Base-by-base conservation (phyloP, 2,329 filamentous ascomycete species). In the Daldinia eschscholtzii region DNA sequence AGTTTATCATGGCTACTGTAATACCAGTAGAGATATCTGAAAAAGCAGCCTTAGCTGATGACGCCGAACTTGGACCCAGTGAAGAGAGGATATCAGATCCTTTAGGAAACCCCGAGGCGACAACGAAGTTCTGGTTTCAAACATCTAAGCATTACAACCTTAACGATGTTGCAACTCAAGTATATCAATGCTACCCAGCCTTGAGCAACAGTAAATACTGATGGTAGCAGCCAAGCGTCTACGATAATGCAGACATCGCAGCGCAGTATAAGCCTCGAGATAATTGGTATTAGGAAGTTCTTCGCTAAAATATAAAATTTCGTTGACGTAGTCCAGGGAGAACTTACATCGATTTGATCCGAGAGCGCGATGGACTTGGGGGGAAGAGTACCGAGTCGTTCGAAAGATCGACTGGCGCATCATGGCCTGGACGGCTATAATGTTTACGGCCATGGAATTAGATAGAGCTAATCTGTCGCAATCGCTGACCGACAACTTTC, bases 371-470 rank as follows among this genome's bases (percentile, higher is more conserved):
- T 80, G 78, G 78, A 80, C 76, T 0, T 80, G 77, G 77, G 68
- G 55, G 2, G 78, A 80, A 57, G 79, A 79, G 52, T 61, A 71
- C 10, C 61, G 71, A 3, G 70, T 80, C 6, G 70, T 80, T 13
- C 65, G 73, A 12, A 77, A 73, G 60, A 73, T 79, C 28, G 79
- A 80, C 52, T 73, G 67, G 71, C 71, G 71, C 15, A 84, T 86
- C 64, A 83, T 84, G 82, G 62, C 83, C 2, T 86, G 81, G 79
- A 76, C 80, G 0, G 84, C 84, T 39, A 72, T 85, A 65, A 84
- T 83, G 81, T 85, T 85, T 70, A 83, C 84, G 73, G 79, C 82
- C 0, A 80, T 88, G 30, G 84, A 88, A 66, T 77, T 87, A 0
- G 84, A 86, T 58, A 78, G 84, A 0, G 81, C 82, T 4, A 86